Evolutionary conservation across 345 rosid species (phyloP).

Genomic region (Nephelium lappaceum): DNA sequence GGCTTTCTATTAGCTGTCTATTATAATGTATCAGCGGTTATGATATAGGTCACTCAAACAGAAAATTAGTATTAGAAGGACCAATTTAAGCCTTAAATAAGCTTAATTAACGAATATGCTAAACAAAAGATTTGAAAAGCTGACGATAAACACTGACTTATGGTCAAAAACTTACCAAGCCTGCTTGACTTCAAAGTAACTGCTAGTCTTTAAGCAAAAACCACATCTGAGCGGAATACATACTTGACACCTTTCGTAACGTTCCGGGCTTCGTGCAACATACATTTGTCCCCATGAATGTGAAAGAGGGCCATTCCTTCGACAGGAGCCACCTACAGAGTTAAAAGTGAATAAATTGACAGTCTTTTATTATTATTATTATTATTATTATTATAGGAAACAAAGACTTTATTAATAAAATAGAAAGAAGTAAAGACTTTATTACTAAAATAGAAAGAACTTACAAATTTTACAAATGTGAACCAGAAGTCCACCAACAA

Average conservation of each 20-base stretch:
- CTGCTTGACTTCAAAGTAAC: slow-evolving; percentile 6
- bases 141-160: not conserved
- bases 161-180: slow-evolving; percentile 12
- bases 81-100: not conserved
- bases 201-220: slow-evolving; percentile 61
- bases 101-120: not conserved
- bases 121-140: slow-evolving; percentile 3
- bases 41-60: not conserved
- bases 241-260: slow-evolving; percentile 83
- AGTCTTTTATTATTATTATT: no score
- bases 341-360: slow-evolving; percentile 13
- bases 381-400: no score
- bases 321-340: slow-evolving; percentile 70
- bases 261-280: slow-evolving; percentile 89
- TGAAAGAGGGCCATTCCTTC: slow-evolving; percentile 97
- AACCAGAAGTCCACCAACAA: no score
- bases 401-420: no score
- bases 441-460: no score
- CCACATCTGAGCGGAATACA: slow-evolving; percentile 88
- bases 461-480: no score
- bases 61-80: not conserved
- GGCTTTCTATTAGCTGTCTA: not conserved
- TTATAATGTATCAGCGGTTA: not conserved
- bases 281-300: slow-evolving; percentile 86
- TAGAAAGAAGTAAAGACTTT: no score